phyloP scores from a whole-genome alignment of 257 asterid species.

The Penstemon davidsonii region DNA sequence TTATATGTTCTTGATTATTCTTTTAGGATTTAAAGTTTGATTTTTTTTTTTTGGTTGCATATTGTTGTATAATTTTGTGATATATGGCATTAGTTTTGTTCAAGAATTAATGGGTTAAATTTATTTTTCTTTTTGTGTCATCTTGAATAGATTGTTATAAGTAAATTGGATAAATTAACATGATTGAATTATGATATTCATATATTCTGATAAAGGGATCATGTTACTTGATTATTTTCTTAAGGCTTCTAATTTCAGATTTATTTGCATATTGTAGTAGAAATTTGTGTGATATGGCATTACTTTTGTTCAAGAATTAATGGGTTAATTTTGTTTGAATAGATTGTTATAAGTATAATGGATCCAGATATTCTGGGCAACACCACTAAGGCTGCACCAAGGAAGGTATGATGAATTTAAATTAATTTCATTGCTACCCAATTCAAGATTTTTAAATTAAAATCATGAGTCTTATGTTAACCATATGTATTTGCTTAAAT shows the following conservation, averaged over 20 bases:
- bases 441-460: not conserved
- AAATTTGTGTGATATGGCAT: not conserved
- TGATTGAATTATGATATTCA: not conserved
- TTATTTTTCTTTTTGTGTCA: not conserved
- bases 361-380: slow-evolving; percentile 23
- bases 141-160: slow-evolving; percentile 12
- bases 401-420: slow-evolving; percentile 34
- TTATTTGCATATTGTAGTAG: not conserved
- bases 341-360: slow-evolving; percentile 24
- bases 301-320: not conserved
- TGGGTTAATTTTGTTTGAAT: not conserved
- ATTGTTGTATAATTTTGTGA: not conserved
- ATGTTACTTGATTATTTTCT: too few species aligned
- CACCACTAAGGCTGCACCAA: slow-evolving; percentile 25
- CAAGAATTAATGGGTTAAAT: not conserved
- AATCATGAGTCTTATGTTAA: slow-evolving; percentile 10
- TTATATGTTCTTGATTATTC: too few species aligned
- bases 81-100: not conserved
- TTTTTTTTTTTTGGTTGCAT: not conserved
- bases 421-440: not conserved
- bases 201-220: not conserved
- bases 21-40: too few species aligned
- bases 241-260: not conserved
- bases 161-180: slow-evolving; percentile 28
- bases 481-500: not conserved